Percentiles rank a stretch among this genome's conserved stretches.
Conservation (phyloP, 306 rosid species). For the Medicago truncatula region MtrunA17r5.0-ANR NC_053049.1:27494001-27494500, state of each 20-base stretch:
- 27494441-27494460: conserved; percentile 40
- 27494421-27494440: background rate
- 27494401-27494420: conserved; percentile 7
- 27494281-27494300: no score
- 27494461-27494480: conserved; percentile 34
- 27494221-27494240: conserved; percentile 30
- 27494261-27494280: no score
- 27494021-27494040: no score
- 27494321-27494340: no score
- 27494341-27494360: no score
- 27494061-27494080: no score
- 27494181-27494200: conserved; percentile 43
- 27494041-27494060: no score
- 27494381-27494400: no score
- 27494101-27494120: background rate
- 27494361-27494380: no score
- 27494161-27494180: background rate
- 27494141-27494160: background rate
- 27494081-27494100: background rate
- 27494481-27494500: conserved; percentile 33
- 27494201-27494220: conserved; percentile 42
- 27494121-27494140: background rate
- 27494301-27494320: no score
- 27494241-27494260: no score
- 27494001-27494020: no score